phyloP scores from a whole-genome alignment of 2,329 filamentous ascomycete genomes.

The Diaporthe humulicola region DNA sequence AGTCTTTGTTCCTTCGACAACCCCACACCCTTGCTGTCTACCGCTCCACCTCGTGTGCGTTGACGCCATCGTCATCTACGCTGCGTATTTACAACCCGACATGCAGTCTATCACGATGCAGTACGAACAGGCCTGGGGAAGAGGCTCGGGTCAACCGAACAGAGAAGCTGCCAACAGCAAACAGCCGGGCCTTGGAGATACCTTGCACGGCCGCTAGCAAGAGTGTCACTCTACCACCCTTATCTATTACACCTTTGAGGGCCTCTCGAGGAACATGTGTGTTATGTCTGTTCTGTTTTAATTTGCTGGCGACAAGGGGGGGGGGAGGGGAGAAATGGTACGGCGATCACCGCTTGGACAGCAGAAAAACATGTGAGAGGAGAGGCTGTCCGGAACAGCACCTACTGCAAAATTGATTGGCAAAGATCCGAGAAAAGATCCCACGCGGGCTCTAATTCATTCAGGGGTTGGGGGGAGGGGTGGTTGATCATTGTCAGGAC shows the following conservation, averaged over 20 bases:
- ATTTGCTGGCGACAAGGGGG: background rate
- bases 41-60: conserved; percentile 11
- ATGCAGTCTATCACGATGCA: conserved; percentile 17
- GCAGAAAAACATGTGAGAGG: conserved; percentile 16
- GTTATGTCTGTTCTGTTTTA: conserved; percentile 33
- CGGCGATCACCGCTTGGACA: background rate
- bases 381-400: conserved; percentile 39
- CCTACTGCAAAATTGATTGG: conserved; percentile 19
- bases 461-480: background rate
- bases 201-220: conserved; percentile 12
- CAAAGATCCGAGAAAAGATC: conserved; percentile 21
- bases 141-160: background rate
- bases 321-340: background rate
- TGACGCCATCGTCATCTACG: background rate
- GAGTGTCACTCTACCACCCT: background rate
- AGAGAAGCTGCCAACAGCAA: background rate
- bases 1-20: conserved; percentile 2
- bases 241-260: conserved; percentile 9
- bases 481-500: background rate
- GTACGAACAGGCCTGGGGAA: background rate
- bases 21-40: background rate
- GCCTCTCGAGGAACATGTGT: conserved; percentile 30
- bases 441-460: conserved; percentile 8
- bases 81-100: conserved; percentile 16
- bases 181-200: background rate